These are phyloP conservation scores for Takakia lepidozioides DNA, from an alignment of 225 moss, liverwort and hornwort species.

Conservation along the genomic window DNA sequence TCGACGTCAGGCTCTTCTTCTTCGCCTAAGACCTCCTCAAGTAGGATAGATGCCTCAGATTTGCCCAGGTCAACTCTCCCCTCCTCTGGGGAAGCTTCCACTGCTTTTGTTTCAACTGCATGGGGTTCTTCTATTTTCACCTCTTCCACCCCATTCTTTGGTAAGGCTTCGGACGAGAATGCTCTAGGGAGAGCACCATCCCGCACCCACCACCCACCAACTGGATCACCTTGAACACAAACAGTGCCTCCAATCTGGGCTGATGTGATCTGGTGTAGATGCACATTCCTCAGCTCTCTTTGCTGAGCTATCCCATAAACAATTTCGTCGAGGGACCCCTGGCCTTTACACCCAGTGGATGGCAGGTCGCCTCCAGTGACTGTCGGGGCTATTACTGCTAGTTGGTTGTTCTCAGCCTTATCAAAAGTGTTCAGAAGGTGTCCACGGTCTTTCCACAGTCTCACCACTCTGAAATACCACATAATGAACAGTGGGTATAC, in stretches of 20 bases:
- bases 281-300: neutral
- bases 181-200: neutral
- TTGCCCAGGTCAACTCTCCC: neutral
- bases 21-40: neutral
- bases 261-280: too few species aligned
- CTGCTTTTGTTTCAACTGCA: neutral
- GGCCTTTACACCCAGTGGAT: neutral
- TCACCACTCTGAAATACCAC: too few species aligned
- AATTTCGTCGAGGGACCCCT: neutral
- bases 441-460: too few species aligned
- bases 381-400: too few species aligned
- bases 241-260: neutral
- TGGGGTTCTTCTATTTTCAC: neutral
- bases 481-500: too few species aligned
- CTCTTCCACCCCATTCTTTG: slow-evolving; percentile 3
- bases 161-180: slow-evolving; percentile 3
- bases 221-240: too few species aligned
- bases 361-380: too few species aligned
- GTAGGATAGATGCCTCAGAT: slow-evolving; percentile 1
- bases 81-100: slow-evolving; percentile 1
- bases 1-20: slow-evolving; percentile 5
- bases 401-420: too few species aligned
- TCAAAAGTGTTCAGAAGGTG: too few species aligned
- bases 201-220: neutral
- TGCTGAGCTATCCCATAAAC: neutral